Evolutionary conservation across 169 alveolate genomes (phyloP).

Genomic region (Plasmodium blacklocki): DNA sequence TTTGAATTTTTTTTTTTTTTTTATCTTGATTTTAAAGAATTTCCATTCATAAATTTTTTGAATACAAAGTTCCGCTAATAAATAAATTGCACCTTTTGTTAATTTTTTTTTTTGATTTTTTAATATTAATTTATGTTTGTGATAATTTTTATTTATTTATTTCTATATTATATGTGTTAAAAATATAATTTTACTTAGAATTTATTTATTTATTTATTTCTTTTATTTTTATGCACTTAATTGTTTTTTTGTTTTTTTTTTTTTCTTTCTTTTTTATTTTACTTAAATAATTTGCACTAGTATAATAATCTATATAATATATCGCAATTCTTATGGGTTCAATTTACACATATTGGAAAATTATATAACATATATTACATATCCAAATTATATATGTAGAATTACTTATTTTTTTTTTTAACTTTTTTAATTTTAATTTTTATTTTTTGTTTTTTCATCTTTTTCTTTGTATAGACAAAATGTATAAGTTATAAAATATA

Average conservation of each 20-base stretch:
- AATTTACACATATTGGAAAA: conserved; percentile 13
- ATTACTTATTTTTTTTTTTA: background rate
- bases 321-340: background rate
- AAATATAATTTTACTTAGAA: background rate
- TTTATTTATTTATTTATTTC: conserved; percentile 15
- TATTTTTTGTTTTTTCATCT: conserved; percentile 7
- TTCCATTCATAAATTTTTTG: background rate
- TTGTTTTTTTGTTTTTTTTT: conserved; percentile 4
- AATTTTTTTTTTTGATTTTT: conserved; percentile 10
- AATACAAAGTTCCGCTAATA: background rate
- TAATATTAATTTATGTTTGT: background rate
- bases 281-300: conserved; percentile 33
- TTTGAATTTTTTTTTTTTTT: conserved; percentile 21
- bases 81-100: conserved; percentile 17
- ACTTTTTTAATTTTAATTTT: background rate
- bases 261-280: conserved; percentile 23
- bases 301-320: conserved; percentile 15
- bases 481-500: conserved; percentile 17
- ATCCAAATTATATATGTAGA: background rate
- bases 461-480: conserved; percentile 62
- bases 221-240: conserved; percentile 51
- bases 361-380: too few species aligned
- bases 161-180: conserved; percentile 3
- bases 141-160: conserved; percentile 13
- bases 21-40: conserved; percentile 9